phyloP scores from a whole-genome alignment of 768 basidiomycete species.

The Vararia minispora region DNA sequence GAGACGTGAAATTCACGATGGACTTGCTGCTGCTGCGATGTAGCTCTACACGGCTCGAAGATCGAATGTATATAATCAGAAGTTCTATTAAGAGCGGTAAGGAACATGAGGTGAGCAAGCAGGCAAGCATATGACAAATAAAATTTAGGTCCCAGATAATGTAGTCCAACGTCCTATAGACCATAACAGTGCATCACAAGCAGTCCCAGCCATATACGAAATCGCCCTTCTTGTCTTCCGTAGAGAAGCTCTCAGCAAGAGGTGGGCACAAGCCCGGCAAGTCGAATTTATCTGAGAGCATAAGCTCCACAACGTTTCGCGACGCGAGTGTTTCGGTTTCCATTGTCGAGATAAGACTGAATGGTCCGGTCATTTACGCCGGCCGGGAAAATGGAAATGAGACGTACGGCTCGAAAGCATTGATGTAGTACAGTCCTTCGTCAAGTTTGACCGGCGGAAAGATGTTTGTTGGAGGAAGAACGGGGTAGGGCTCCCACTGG shows the following conservation, averaged over 20 bases:
- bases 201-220: slow-evolving; percentile 17
- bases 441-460: slow-evolving; percentile 77
- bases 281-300: slow-evolving; percentile 63
- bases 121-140: too few species aligned
- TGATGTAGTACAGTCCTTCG: slow-evolving; percentile 80
- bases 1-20: too few species aligned
- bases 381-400: slow-evolving; percentile 1
- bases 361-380: slow-evolving; percentile 5
- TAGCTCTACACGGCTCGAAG: too few species aligned
- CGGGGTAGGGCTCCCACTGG: slow-evolving; percentile 76
- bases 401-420: slow-evolving; percentile 81
- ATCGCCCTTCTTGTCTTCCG: slow-evolving; percentile 12
- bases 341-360: slow-evolving; percentile 83
- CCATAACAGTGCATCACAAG: too few species aligned
- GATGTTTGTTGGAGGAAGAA: slow-evolving; percentile 47
- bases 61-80: too few species aligned
- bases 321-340: slow-evolving; percentile 83
- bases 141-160: too few species aligned
- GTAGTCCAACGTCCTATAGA: too few species aligned
- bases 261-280: slow-evolving; percentile 54
- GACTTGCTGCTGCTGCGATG: too few species aligned
- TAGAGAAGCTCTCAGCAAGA: slow-evolving; percentile 6
- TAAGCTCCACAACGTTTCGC: slow-evolving; percentile 72
- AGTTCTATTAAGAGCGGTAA: too few species aligned
- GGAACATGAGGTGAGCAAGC: too few species aligned